Percentiles rank a stretch among this genome's conserved stretches.
phyloP scores from a whole-genome alignment of 2,329 filamentous ascomycete genomes.

The Exophiala bonariae region DNA sequence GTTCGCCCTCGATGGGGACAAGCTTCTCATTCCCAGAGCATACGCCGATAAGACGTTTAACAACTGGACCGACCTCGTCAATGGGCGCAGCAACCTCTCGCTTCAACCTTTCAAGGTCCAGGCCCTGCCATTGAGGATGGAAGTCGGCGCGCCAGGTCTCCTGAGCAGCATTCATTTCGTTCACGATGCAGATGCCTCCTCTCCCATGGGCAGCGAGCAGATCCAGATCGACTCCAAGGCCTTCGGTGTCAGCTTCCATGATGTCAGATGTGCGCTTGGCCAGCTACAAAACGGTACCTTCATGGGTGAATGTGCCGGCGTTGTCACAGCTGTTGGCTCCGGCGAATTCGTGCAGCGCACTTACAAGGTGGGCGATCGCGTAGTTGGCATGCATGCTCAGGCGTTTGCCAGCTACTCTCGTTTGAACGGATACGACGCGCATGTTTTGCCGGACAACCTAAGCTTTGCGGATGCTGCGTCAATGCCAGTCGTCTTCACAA shows the following conservation, averaged over 20 bases:
- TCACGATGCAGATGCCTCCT: conserved; percentile 13
- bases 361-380: conserved; percentile 33
- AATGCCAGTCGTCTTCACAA: conserved; percentile 31
- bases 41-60: too few relatives aligned
- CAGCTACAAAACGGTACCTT: conserved; percentile 25
- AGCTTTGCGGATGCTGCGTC: conserved; percentile 24
- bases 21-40: too few relatives aligned
- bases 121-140: conserved; percentile 15
- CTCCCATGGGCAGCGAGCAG: conserved; percentile 9
- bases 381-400: conserved; percentile 32
- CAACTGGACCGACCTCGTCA: too few relatives aligned
- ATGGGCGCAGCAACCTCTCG: not conserved
- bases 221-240: conserved; percentile 33
- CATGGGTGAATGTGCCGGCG: conserved; percentile 31
- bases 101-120: conserved; percentile 3
- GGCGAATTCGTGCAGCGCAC: not conserved
- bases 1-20: too few relatives aligned
- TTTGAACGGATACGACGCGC: conserved; percentile 26
- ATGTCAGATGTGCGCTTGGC: conserved; percentile 28
- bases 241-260: conserved; percentile 33
- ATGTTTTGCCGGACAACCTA: conserved; percentile 9
- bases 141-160: conserved; percentile 24
- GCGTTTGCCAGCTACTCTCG: conserved; percentile 30
- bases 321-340: conserved; percentile 27
- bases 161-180: conserved; percentile 24